phyloP scores from a whole-genome alignment of 192 early-diverging fungal genomes.

The Glomus cerebriforme region DNA sequence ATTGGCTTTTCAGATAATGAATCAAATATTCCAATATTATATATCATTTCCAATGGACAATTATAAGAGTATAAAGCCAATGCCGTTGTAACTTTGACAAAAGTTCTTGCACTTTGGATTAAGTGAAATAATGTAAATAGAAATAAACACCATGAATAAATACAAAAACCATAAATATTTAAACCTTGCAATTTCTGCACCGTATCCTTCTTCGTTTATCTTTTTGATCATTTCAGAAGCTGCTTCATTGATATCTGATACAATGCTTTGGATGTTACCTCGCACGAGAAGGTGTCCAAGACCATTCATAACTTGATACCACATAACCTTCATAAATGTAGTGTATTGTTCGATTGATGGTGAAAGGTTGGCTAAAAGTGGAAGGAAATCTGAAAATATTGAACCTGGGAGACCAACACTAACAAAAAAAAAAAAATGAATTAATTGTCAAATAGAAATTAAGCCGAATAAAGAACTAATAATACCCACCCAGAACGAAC shows the following conservation, averaged over 20 bases:
- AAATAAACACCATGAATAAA: neutral
- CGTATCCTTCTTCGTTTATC: constrained; percentile 30
- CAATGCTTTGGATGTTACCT: constrained; percentile 35
- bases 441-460: neutral
- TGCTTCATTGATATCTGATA: constrained; percentile 40
- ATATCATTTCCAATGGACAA: constrained; percentile 28
- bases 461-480: neutral
- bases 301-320: constrained; percentile 45
- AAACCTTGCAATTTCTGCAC: constrained; percentile 34
- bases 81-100: constrained; percentile 12
- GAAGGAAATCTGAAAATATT: constrained; percentile 37
- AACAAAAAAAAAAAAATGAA: neutral
- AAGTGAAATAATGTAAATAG: constrained; percentile 4
- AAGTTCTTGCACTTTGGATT: constrained; percentile 5
- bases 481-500: constrained; percentile 41
- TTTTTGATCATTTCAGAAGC: constrained; percentile 32
- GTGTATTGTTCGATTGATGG: constrained; percentile 33
- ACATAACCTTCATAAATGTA: constrained; percentile 40
- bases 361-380: constrained; percentile 27
- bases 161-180: neutral
- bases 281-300: constrained; percentile 34
- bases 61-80: constrained; percentile 25
- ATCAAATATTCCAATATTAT: constrained; percentile 12
- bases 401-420: constrained; percentile 44
- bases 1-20: neutral